Evolutionary conservation across 1,284 basidiomycete species (phyloP).

Genomic region (Ceratobasidium theobromae): DNA sequence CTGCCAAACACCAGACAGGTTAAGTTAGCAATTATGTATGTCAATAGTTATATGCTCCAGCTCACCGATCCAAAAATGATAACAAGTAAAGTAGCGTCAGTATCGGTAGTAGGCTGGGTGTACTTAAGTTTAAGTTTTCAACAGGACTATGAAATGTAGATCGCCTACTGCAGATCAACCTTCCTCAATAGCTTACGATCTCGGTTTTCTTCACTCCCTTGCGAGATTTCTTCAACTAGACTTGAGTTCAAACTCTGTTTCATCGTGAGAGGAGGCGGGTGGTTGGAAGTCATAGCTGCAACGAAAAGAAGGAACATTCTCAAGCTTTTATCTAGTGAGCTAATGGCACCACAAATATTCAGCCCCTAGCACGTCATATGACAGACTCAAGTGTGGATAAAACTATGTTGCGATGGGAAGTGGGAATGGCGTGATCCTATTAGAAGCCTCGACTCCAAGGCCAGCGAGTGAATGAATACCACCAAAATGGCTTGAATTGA

Average conservation of each 20-base stretch:
- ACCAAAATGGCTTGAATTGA: too few species aligned
- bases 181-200: conserved; percentile 50
- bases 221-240: neutral
- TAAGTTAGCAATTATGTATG: neutral
- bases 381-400: neutral
- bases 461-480: too few species aligned
- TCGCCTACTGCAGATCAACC: conserved; percentile 43
- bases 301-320: neutral
- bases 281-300: neutral
- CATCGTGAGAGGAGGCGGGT: neutral
- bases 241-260: neutral
- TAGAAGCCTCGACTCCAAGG: neutral
- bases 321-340: neutral
- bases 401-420: conserved; percentile 1
- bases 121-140: neutral
- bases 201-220: conserved; percentile 41
- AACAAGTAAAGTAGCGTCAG: conserved; percentile 64
- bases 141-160: neutral
- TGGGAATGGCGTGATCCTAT: conserved; percentile 23
- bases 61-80: conserved; percentile 65
- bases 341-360: neutral
- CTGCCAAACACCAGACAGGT: conserved; percentile 41
- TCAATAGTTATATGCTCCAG: neutral
- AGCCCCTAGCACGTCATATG: conserved; percentile 4
- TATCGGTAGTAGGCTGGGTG: conserved; percentile 52